A percentile compares a stretch with the other conserved stretches of the same genome.
Evolutionary conservation across 2,329 filamentous ascomycete genomes (phyloP).

Genomic region (Colletotrichum neosansevieriae): DNA sequence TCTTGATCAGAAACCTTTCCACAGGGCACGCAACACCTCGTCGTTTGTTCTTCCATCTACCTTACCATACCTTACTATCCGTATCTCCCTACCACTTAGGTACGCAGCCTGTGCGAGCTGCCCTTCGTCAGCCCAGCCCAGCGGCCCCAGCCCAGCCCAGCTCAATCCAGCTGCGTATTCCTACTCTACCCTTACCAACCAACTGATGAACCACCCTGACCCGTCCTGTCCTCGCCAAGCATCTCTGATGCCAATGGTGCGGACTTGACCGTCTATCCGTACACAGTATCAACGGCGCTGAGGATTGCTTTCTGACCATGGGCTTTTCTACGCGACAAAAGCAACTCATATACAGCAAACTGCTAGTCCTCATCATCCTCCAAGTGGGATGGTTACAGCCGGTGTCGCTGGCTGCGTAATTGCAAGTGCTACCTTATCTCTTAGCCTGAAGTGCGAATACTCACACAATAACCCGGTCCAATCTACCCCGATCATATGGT

Average conservation of each 20-base stretch:
- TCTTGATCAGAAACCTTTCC: neutral
- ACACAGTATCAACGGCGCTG: neutral
- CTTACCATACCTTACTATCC: too few species aligned
- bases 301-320: neutral
- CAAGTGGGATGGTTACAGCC: conserved; percentile 19
- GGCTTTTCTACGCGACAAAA: neutral
- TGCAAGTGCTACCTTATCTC: conserved; percentile 26
- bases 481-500: conserved; percentile 2
- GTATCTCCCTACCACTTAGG: too few species aligned
- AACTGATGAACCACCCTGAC: conserved; percentile 14
- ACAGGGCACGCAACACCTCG: too few species aligned
- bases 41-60: too few species aligned
- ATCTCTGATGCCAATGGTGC: neutral
- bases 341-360: conserved; percentile 13
- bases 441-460: conserved; percentile 21
- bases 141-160: neutral
- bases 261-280: neutral
- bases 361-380: neutral
- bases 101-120: too few species aligned
- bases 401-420: conserved; percentile 17
- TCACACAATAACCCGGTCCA: conserved; percentile 16
- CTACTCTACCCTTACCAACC: conserved; percentile 9
- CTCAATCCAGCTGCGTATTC: neutral
- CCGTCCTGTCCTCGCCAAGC: conserved; percentile 25
- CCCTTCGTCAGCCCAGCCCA: too few species aligned